These are phyloP conservation scores for Vanderwaltozyma tropicalis DNA, from an alignment of 805 yeast genomes.

Conservation along the genomic window DNA sequence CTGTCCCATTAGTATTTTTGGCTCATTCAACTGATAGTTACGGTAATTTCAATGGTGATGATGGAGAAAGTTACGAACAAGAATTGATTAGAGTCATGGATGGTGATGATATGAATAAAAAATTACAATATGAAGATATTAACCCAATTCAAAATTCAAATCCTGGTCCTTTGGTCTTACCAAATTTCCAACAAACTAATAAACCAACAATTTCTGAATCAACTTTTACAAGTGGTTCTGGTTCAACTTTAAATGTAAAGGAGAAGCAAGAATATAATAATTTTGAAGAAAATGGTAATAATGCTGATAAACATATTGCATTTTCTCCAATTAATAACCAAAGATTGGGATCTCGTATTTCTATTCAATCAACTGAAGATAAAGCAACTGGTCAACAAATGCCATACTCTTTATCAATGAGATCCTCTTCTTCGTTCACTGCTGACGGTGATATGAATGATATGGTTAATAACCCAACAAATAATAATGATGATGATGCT, in stretches of 20 bases:
- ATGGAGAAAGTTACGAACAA: conserved; percentile 4
- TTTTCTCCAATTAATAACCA: conserved; percentile 18
- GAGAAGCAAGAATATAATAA: conserved; percentile 2
- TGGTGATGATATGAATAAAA: neutral
- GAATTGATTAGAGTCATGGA: conserved; percentile 1
- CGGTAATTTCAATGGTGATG: conserved; percentile 14
- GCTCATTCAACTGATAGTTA: conserved; percentile 20
- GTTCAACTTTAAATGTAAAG: neutral
- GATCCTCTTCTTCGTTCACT: neutral
- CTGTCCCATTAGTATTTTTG: conserved; percentile 40
- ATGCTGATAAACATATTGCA: conserved; percentile 6
- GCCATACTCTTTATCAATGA: neutral
- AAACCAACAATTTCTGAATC: neutral
- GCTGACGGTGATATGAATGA: neutral
- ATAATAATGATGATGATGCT: conserved; percentile 1
- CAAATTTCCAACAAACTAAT: conserved; percentile 5
- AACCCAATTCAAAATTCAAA: neutral
- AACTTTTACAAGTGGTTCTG: neutral
- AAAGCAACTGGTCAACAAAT: neutral
- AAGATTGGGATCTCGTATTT: neutral
- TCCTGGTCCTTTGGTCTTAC: conserved; percentile 1
- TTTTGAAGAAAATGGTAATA: conserved; percentile 3
- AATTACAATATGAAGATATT: neutral
- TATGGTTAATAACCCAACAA: neutral
- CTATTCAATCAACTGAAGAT: neutral